phyloP scores from a whole-genome alignment of 495 filamentous ascomycete genomes.

The Aspergillus olivimuriae region DNA sequence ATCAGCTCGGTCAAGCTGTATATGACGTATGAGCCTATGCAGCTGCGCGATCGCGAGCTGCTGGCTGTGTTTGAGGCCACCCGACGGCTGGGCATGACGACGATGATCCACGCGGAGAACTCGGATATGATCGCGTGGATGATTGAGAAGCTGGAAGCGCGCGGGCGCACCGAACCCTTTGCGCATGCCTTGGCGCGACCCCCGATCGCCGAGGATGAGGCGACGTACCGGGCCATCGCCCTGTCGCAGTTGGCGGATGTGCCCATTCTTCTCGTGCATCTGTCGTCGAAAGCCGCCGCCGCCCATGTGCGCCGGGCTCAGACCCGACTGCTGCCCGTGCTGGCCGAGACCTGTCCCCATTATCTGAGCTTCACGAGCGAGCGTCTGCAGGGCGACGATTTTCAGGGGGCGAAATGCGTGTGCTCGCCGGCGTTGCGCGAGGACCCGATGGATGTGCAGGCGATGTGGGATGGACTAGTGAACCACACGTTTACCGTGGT shows the following conservation, averaged over 20 bases:
- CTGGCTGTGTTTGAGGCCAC: conserved; percentile 48
- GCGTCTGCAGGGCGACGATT: conserved; percentile 41
- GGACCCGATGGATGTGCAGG: conserved; percentile 28
- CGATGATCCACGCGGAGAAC: conserved; percentile 60
- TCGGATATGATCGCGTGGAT: conserved; percentile 48
- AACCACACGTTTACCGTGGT: conserved; percentile 44
- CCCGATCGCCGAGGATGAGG: conserved; percentile 50
- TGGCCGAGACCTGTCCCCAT: conserved; percentile 61
- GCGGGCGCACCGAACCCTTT: conserved; percentile 41
- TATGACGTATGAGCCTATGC: conserved; percentile 56
- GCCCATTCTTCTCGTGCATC: conserved; percentile 54
- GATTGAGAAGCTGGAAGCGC: conserved; percentile 39
- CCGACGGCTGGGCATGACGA: conserved; percentile 42
- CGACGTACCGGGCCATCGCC: conserved; percentile 52
- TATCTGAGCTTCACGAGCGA: conserved; percentile 56
- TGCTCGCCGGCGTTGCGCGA: conserved; percentile 41
- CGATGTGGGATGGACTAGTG: conserved; percentile 37
- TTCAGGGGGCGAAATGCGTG: conserved; percentile 49
- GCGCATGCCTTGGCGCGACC: conserved; percentile 50
- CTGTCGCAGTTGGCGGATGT: conserved; percentile 48
- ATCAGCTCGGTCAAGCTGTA: conserved; percentile 56
- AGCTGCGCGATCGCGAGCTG: conserved; percentile 50
- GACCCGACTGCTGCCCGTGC: conserved; percentile 47
- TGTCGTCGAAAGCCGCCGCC: conserved; percentile 45
- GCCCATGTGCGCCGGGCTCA: conserved; percentile 51